phyloP scores from a whole-genome alignment of 495 filamentous ascomycete genomes.

The Aspergillus nidulans region DNA sequence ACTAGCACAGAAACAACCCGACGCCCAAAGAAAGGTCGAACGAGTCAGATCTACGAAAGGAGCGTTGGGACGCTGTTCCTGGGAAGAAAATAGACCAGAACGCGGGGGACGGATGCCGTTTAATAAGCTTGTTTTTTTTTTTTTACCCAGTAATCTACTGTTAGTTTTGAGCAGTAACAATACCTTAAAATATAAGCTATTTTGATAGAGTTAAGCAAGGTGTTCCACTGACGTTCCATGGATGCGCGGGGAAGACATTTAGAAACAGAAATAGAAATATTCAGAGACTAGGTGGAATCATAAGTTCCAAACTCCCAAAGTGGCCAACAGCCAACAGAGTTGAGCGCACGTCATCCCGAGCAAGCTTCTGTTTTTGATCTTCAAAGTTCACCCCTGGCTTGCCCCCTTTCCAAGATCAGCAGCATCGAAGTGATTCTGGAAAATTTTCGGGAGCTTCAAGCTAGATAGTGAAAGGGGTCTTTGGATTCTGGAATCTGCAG shows the following conservation, averaged over 20 bases:
- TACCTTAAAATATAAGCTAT: background rate
- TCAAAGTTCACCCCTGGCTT: constrained; percentile 8
- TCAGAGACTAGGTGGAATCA: no score
- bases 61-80: background rate
- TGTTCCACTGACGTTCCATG: constrained; percentile 6
- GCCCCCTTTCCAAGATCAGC: background rate
- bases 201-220: background rate
- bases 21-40: background rate
- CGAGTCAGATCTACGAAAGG: background rate
- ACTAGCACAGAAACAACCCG: no score
- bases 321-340: background rate
- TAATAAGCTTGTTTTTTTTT: background rate
- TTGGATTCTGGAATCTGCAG: background rate
- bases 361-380: constrained; percentile 5
- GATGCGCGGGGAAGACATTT: background rate
- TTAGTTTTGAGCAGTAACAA: no score
- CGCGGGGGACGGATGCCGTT: background rate
- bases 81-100: background rate
- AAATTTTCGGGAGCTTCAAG: no score
- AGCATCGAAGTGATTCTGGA: background rate
- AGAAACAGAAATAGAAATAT: background rate
- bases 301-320: no score
- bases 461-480: no score
- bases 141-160: no score
- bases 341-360: constrained; percentile 10